A percentile compares a stretch with the other conserved stretches of the same genome.
phyloP scores from a whole-genome alignment of 1,139 yeast species.

The Casaregolazyma lundiana region DNA sequence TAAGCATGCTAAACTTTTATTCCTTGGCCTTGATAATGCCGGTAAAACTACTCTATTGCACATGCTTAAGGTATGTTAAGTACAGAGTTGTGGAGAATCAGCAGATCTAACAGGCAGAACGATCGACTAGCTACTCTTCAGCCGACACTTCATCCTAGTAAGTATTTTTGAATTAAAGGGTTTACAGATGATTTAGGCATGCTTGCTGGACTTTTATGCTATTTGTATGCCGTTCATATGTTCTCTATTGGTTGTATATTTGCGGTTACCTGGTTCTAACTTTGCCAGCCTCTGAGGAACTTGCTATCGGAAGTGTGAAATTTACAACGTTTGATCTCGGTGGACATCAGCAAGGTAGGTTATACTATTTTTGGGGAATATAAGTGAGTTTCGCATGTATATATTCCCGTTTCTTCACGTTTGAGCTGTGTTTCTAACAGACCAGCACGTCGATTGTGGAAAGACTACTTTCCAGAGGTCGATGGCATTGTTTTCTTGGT shows the following conservation, averaged over 20 bases:
- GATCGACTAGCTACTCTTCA: constrained; percentile 96
- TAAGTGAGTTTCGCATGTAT: neutral
- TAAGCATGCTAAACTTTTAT: constrained; percentile 93
- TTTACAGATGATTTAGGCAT: neutral
- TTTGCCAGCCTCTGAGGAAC: constrained; percentile 75
- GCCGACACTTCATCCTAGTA: constrained; percentile 90
- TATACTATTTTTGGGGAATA: neutral
- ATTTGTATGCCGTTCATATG: neutral
- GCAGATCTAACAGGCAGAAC: constrained; percentile 40
- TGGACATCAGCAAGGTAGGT: constrained; percentile 72
- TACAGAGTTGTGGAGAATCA: neutral
- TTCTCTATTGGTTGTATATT: neutral
- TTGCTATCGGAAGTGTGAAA: constrained; percentile 92
- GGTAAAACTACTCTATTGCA: constrained; percentile 96
- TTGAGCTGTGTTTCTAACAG: neutral
- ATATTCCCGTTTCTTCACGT: no score
- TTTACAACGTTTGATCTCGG: constrained; percentile 98
- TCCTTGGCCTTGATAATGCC: constrained; percentile 96
- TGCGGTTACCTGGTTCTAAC: neutral
- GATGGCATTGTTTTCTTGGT: constrained; percentile 95
- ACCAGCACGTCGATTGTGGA: constrained; percentile 94
- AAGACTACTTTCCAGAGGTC: constrained; percentile 98
- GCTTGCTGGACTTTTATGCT: neutral
- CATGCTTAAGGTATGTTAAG: constrained; percentile 60
- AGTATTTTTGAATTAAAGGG: constrained; percentile 13